Evolutionary conservation across 805 yeast species (phyloP), one percentile per base, ranked within the genome.

Genomic region (Hanseniaspora occidentalis): DNA sequence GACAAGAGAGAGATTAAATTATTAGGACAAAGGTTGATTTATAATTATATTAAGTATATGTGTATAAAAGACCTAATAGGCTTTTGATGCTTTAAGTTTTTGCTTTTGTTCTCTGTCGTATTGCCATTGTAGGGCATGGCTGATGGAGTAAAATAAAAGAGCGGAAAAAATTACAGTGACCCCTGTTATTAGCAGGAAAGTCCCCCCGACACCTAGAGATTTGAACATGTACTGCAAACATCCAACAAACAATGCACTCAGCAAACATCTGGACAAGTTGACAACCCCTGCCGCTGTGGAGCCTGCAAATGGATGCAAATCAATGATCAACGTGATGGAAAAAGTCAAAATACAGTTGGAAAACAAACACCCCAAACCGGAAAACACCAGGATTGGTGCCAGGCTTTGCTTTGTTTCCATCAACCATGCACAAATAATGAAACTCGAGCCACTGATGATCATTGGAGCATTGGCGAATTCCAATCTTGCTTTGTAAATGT

Each of bases 251-350:
- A 74, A 67, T 0, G 94, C 94, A 23, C 79, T 78, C 37, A 75
- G 50, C n/a, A 73, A 63, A 53, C 95, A 86, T 49, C 96, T 64
- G 18, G 76, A 66, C 22, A 85, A 60, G 52, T 86, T 86, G 46
- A 79, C 66, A 38, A 81, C 67, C 8, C 92, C 79, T 1, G 84
- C 71, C 4, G 88, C 79, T 3, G 89, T 73, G 0, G 94, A 83
- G 1, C 85, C 69, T 36, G 70, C 70, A 3, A 67, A 57, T 0
- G 95, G 94, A 46, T 70, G 77, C 43, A 84, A 53, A 52, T 86
- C 95, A n/a, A 84, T 81, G 41, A 84, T 55, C 31, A 85, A 58
- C 0, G 92, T 82, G 1, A 78, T 70, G 2, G 77, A 66, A 25
- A 73, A 67, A 13, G 79, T 68, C 31, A 80, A 51, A 33, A 76